phyloP scores from a whole-genome alignment of 2,329 filamentous ascomycete genomes.

The Phialophora macrospora region DNA sequence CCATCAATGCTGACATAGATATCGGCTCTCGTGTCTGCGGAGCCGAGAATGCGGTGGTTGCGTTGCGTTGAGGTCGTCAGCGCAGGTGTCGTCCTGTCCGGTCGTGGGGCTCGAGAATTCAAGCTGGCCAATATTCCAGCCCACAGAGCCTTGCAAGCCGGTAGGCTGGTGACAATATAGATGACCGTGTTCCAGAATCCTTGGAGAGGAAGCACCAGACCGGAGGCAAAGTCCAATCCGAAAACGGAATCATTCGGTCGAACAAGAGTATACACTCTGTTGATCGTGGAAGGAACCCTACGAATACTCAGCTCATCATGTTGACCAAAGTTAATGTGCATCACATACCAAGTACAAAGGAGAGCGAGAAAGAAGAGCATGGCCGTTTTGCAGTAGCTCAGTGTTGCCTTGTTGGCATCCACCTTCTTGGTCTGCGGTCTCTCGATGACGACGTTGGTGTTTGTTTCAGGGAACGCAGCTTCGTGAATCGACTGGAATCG shows the following conservation, averaged over 20 bases:
- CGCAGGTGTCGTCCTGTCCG: slow-evolving; percentile 11
- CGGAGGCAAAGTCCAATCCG: slow-evolving; percentile 70
- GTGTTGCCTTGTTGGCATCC: slow-evolving; percentile 47
- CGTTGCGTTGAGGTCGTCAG: slow-evolving; percentile 4
- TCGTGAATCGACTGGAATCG: slow-evolving; percentile 17
- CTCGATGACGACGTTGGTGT: slow-evolving; percentile 19
- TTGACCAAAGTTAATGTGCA: slow-evolving; percentile 30
- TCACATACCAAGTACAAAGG: slow-evolving; percentile 47
- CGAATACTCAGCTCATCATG: slow-evolving; percentile 24
- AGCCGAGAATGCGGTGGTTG: slow-evolving; percentile 15
- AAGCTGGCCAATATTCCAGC: slow-evolving; percentile 16
- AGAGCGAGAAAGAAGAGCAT: slow-evolving; percentile 50
- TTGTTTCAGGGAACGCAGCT: slow-evolving; percentile 1
- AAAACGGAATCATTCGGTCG: slow-evolving; percentile 59
- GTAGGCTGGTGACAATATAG: slow-evolving; percentile 72
- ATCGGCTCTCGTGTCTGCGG: slow-evolving; percentile 21
- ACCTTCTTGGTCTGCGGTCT: slow-evolving; percentile 23
- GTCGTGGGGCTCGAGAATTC: slow-evolving; percentile 3
- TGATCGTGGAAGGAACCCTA: slow-evolving; percentile 71
- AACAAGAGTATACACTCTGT: slow-evolving; percentile 73
- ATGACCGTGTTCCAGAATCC: slow-evolving; percentile 85
- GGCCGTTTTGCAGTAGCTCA: slow-evolving; percentile 49
- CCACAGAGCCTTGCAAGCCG: slow-evolving; percentile 59
- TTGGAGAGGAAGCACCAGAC: slow-evolving; percentile 77
- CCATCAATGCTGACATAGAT: slow-evolving; percentile 21